phyloP scores from a whole-genome alignment of 768 basidiomycete species.

The Rhodotorula diobovata region DNA sequence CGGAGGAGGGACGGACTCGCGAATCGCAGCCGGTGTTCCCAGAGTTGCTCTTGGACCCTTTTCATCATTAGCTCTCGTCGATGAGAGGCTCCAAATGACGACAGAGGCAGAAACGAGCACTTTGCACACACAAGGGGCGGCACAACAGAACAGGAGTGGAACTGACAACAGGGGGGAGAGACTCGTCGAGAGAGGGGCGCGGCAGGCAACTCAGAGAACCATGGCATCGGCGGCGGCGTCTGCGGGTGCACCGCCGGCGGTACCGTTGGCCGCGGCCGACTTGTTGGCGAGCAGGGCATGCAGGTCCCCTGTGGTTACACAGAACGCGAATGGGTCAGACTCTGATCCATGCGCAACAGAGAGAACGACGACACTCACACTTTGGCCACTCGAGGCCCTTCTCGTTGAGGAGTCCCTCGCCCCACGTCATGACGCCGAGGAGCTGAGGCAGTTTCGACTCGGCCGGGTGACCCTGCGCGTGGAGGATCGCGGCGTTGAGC shows the following conservation, averaged over 20 bases:
- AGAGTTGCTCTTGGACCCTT: too few species aligned
- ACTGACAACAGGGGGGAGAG: not conserved
- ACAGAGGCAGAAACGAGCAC: too few species aligned
- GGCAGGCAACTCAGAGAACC: not conserved
- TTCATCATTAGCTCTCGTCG: too few species aligned
- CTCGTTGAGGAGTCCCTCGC: conserved; percentile 54
- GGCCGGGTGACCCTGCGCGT: conserved; percentile 83
- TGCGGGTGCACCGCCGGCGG: not conserved
- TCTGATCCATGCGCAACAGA: too few species aligned
- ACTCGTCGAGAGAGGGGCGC: not conserved
- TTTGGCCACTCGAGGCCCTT: conserved; percentile 27
- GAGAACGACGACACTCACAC: conserved; percentile 5
- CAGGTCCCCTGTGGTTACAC: not conserved
- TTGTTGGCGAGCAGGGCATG: not conserved
- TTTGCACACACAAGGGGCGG: too few species aligned
- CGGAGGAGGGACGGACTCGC: too few species aligned
- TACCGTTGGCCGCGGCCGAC: not conserved
- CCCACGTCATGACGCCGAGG: conserved; percentile 81
- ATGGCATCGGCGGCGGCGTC: conserved; percentile 2
- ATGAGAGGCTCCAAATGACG: too few species aligned
- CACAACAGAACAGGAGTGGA: too few species aligned
- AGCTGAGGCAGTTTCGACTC: conserved; percentile 82
- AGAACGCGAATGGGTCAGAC: too few species aligned
- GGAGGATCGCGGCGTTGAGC: conserved; percentile 91
- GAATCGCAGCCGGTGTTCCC: too few species aligned